Percentiles rank a stretch among this genome's conserved stretches.
Conservation (phyloP, 768 basidiomycete genomes). For the Coprinopsis marcescibilis region DNA sequence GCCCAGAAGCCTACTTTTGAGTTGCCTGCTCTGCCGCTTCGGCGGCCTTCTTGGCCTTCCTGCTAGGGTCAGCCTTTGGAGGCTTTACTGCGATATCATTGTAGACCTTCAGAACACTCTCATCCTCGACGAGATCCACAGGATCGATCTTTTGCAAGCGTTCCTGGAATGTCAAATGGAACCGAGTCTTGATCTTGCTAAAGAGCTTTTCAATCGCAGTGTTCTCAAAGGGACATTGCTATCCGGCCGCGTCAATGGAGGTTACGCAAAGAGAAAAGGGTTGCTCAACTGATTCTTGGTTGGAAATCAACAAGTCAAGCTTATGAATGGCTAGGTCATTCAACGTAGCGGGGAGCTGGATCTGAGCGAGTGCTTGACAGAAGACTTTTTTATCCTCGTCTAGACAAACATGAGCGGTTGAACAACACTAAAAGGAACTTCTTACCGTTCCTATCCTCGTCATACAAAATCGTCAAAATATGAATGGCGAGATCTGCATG, state of each 20-base stretch:
- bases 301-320: conserved; percentile 41
- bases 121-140: conserved; percentile 31
- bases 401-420: conserved; percentile 18
- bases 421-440: neutral
- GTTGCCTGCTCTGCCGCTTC: neutral
- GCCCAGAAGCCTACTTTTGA: neutral
- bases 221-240: conserved; percentile 61
- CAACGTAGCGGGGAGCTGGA: conserved; percentile 41
- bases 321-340: conserved; percentile 36
- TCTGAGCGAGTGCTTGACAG: conserved; percentile 57
- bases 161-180: conserved; percentile 38
- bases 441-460: conserved; percentile 41
- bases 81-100: conserved; percentile 12
- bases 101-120: conserved; percentile 17
- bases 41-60: neutral
- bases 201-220: conserved; percentile 47
- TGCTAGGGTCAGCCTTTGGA: conserved; percentile 10
- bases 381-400: conserved; percentile 59
- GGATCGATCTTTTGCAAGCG: conserved; percentile 36
- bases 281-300: conserved; percentile 41
- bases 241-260: conserved; percentile 1
- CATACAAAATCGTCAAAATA: conserved; percentile 43
- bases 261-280: neutral
- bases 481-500: conserved; percentile 59
- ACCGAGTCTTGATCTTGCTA: conserved; percentile 42